Evolutionary conservation across 352 stramenopile species (phyloP).

Genomic region (Blastocystis sp.): DNA sequence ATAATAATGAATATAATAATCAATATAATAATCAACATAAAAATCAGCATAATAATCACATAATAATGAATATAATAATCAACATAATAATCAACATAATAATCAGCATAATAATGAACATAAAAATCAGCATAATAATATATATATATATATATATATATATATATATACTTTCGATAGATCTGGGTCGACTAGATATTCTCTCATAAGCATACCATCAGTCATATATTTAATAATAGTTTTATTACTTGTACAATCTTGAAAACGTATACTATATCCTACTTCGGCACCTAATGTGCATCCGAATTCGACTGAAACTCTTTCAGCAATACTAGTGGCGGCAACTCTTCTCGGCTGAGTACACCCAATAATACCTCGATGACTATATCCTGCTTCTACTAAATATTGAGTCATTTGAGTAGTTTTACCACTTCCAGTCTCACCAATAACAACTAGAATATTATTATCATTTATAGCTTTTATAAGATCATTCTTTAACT

Average conservation of each 20-base stretch:
- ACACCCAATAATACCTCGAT: constrained; percentile 75
- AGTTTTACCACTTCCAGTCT: constrained; percentile 92
- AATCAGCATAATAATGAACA: too few relatives aligned
- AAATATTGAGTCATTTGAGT: constrained; percentile 99
- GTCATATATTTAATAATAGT: constrained; percentile 99
- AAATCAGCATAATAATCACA: too few relatives aligned
- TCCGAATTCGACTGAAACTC: constrained; percentile 84
- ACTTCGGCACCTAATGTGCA: constrained; percentile 72
- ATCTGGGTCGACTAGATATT: constrained; percentile 85
- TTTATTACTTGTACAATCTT: constrained; percentile 65
- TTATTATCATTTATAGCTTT: constrained; percentile 74
- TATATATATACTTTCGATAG: constrained; percentile 63
- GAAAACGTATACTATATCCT: constrained; percentile 72
- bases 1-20: too few relatives aligned
- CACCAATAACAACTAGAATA: constrained; percentile 89
- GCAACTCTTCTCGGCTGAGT: constrained; percentile 90
- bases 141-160: constrained; percentile 66
- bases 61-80: too few relatives aligned
- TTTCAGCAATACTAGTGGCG: constrained; percentile 82
- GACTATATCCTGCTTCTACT: constrained; percentile 80
- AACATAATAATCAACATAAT: too few relatives aligned
- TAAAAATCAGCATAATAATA: too few relatives aligned
- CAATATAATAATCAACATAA: too few relatives aligned
- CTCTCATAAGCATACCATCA: constrained; percentile 94
- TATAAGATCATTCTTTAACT: constrained; percentile 11